Evolutionary conservation across 331 rosid species (phyloP).

Genomic region (Phaseolus coccineus): DNA sequence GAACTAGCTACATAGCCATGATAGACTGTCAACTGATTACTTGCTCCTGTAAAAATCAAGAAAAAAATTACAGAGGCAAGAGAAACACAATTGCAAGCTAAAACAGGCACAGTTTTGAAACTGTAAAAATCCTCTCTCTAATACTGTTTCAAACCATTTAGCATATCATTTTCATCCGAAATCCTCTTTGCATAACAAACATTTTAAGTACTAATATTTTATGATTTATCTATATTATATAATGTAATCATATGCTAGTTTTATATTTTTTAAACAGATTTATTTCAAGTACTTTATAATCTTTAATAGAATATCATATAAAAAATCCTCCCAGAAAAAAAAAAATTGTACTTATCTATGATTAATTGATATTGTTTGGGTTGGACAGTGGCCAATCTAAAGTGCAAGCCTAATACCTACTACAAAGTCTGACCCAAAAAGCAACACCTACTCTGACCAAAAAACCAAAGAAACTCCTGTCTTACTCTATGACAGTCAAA

Average conservation of each 20-base stretch:
- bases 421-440: background rate
- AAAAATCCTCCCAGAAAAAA: too few species aligned
- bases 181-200: background rate
- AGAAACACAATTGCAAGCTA: constrained; percentile 16
- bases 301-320: too few species aligned
- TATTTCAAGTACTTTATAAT: too few species aligned
- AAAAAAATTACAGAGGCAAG: constrained; percentile 31
- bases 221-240: too few species aligned
- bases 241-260: too few species aligned
- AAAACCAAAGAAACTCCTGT: background rate
- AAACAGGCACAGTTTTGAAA: background rate
- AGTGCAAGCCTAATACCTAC: background rate
- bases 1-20: constrained; percentile 93
- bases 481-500: too few species aligned
- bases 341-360: too few species aligned
- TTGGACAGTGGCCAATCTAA: background rate
- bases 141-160: constrained; percentile 9
- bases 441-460: background rate
- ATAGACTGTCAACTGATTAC: constrained; percentile 65
- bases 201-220: too few species aligned
- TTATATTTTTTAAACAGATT: background rate
- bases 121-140: background rate
- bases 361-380: background rate
- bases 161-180: constrained; percentile 5
- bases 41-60: constrained; percentile 54